phyloP scores from a whole-genome alignment of 2,329 filamentous ascomycete genomes.

The Furcasterigmium sp. region DNA sequence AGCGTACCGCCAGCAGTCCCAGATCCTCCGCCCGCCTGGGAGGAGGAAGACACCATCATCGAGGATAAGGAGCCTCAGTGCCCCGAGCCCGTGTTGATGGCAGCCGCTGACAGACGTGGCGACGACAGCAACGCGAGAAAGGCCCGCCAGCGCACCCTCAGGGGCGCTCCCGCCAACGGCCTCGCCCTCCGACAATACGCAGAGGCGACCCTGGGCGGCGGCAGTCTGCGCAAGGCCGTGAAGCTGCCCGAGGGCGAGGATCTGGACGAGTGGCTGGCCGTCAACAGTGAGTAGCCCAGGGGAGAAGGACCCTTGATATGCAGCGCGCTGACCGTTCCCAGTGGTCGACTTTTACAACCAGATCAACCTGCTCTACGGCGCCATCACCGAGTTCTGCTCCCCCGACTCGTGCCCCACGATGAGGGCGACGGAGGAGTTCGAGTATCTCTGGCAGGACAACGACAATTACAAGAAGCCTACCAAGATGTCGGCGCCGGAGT shows the following conservation, averaged over 20 bases:
- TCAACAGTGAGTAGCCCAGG: slow-evolving; percentile 68
- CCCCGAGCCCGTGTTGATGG: slow-evolving; percentile 22
- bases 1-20: slow-evolving; percentile 7
- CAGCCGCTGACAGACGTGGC: slow-evolving; percentile 12
- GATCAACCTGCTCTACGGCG: slow-evolving; percentile 97
- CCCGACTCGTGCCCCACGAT: slow-evolving; percentile 96
- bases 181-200: slow-evolving; percentile 98
- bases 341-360: slow-evolving; percentile 99
- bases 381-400: slow-evolving; percentile 98
- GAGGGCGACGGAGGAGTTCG: slow-evolving; percentile 99
- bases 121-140: slow-evolving; percentile 72
- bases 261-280: slow-evolving; percentile 95
- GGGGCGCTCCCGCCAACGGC: slow-evolving; percentile 71
- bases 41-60: slow-evolving; percentile 14
- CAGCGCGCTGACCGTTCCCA: slow-evolving; percentile 28
- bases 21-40: slow-evolving; percentile 9
- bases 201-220: slow-evolving; percentile 91
- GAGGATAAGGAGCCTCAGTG: slow-evolving; percentile 6
- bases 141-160: slow-evolving; percentile 76
- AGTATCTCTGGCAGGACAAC: slow-evolving; percentile 97
- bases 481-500: slow-evolving; percentile 95
- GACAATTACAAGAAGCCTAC: slow-evolving; percentile 93
- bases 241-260: slow-evolving; percentile 97
- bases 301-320: neutral
- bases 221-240: slow-evolving; percentile 91